Percentiles rank a stretch among this genome's conserved stretches.
Conservation (phyloP, 2,329 filamentous ascomycete genomes). For the Ophiocordyceps camponoti-leonardi region DNA sequence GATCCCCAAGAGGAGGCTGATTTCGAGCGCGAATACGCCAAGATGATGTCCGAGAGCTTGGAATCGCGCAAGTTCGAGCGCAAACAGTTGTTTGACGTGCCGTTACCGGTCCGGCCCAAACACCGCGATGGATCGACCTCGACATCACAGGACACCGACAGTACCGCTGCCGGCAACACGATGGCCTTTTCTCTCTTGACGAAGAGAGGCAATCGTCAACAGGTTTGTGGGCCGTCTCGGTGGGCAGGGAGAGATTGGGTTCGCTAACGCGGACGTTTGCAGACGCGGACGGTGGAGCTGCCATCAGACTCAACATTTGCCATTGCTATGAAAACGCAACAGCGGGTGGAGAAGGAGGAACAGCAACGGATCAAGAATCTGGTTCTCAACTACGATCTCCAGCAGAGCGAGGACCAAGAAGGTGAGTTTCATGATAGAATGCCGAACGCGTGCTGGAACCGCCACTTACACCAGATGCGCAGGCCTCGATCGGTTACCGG, state of each 20-base stretch:
- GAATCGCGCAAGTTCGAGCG: conserved; percentile 94
- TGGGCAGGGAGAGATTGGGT: neutral
- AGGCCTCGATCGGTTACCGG: conserved; percentile 31
- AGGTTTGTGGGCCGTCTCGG: conserved; percentile 31
- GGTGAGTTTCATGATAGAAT: conserved; percentile 28
- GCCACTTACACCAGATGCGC: conserved; percentile 4
- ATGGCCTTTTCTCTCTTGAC: conserved; percentile 96
- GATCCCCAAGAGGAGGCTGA: conserved; percentile 93
- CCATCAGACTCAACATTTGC: conserved; percentile 88
- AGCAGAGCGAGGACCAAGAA: conserved; percentile 64
- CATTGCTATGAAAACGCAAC: conserved; percentile 87
- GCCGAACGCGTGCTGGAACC: neutral
- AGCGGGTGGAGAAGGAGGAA: conserved; percentile 87
- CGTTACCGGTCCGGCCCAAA: conserved; percentile 70
- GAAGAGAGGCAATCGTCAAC: conserved; percentile 88
- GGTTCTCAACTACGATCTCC: conserved; percentile 88
- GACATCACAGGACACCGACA: conserved; percentile 10
- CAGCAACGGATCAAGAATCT: conserved; percentile 97
- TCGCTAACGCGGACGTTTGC: neutral
- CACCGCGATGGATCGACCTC: conserved; percentile 36
- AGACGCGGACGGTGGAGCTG: conserved; percentile 84
- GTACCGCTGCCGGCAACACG: conserved; percentile 25
- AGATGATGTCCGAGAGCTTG: conserved; percentile 94
- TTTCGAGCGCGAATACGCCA: conserved; percentile 93
- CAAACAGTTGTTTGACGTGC: conserved; percentile 89